Percentiles rank a stretch among this genome's conserved stretches.
phyloP scores from a whole-genome alignment of 2,329 filamentous ascomycete genomes.

The Escovopsis sp. region DNA sequence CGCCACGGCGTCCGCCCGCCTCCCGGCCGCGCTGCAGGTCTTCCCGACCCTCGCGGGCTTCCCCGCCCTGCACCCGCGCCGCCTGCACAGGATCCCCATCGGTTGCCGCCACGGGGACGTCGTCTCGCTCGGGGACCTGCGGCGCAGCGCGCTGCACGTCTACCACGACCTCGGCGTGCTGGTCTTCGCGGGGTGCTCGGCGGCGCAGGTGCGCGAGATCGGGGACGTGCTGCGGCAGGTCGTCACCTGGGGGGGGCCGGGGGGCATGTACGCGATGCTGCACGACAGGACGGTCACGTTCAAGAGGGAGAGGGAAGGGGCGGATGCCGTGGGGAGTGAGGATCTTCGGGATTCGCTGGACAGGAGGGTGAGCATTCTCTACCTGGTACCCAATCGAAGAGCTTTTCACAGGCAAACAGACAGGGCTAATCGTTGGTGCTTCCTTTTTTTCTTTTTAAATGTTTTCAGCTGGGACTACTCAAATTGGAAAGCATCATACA shows the following conservation, averaged over 20 bases:
- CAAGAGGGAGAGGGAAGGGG: slow-evolving; percentile 1
- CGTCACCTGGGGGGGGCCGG: slow-evolving; percentile 7
- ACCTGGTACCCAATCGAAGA: too few relatives aligned
- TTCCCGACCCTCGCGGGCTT: slow-evolving; percentile 12
- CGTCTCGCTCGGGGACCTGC: neutral
- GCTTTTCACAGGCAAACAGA: neutral
- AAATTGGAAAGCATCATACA: slow-evolving; percentile 5
- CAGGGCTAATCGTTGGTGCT: neutral
- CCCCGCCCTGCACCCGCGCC: slow-evolving; percentile 8
- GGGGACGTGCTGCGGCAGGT: slow-evolving; percentile 9
- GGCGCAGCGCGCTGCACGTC: slow-evolving; percentile 6
- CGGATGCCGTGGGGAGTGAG: neutral
- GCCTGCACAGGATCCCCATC: slow-evolving; percentile 5
- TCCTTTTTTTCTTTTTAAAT: too few relatives aligned
- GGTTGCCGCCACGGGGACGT: slow-evolving; percentile 1
- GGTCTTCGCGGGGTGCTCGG: slow-evolving; percentile 13
- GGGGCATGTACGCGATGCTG: slow-evolving; percentile 3
- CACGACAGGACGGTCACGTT: slow-evolving; percentile 2
- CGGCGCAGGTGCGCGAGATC: slow-evolving; percentile 9
- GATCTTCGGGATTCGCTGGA: slow-evolving; percentile 4
- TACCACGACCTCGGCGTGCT: slow-evolving; percentile 19
- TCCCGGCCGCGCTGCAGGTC: slow-evolving; percentile 7
- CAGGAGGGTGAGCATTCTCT: slow-evolving; percentile 5
- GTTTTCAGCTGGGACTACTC: slow-evolving; percentile 4
- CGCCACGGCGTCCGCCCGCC: slow-evolving; percentile 2